phyloP scores from a whole-genome alignment of 805 yeast species.

The Isabelozyma heimii region DNA sequence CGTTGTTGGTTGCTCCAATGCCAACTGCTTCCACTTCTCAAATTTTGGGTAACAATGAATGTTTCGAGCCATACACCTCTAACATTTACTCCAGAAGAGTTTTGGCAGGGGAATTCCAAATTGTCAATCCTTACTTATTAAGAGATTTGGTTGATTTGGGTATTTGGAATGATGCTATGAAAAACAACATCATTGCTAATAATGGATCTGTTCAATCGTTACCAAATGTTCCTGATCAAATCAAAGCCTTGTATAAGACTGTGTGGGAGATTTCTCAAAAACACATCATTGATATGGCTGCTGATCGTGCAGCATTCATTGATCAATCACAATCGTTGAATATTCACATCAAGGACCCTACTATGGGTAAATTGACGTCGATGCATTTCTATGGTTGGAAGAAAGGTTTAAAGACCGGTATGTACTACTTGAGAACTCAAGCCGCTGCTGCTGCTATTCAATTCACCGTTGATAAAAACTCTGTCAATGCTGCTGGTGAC shows the following conservation, averaged over 20 bases:
- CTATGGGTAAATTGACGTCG: conserved; percentile 93
- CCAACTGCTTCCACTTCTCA: conserved; percentile 69
- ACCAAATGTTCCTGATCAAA: conserved; percentile 52
- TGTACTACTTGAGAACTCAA: conserved; percentile 96
- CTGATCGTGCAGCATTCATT: conserved; percentile 75
- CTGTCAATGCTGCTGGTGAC: conserved; percentile 37
- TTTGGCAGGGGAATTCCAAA: conserved; percentile 62
- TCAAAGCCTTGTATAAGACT: conserved; percentile 55
- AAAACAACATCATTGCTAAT: conserved; percentile 52
- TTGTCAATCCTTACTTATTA: conserved; percentile 58
- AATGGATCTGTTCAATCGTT: conserved; percentile 58
- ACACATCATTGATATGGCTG: conserved; percentile 59
- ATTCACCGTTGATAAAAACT: conserved; percentile 55
- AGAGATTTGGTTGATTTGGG: conserved; percentile 59
- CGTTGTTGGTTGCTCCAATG: conserved; percentile 63
- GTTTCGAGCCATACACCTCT: conserved; percentile 63
- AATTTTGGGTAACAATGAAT: conserved; percentile 59
- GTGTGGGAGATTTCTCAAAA: conserved; percentile 64
- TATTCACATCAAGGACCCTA: conserved; percentile 82
- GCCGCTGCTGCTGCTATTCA: conserved; percentile 97
- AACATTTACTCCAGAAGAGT: conserved; percentile 63
- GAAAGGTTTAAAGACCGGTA: conserved; percentile 97
- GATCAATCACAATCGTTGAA: conserved; percentile 94
- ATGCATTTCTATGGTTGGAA: conserved; percentile 99
- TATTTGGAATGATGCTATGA: conserved; percentile 56